Evolutionary conservation across 225 moss, liverwort and hornwort species (phyloP).

Genomic region (Neckera pumila): DNA sequence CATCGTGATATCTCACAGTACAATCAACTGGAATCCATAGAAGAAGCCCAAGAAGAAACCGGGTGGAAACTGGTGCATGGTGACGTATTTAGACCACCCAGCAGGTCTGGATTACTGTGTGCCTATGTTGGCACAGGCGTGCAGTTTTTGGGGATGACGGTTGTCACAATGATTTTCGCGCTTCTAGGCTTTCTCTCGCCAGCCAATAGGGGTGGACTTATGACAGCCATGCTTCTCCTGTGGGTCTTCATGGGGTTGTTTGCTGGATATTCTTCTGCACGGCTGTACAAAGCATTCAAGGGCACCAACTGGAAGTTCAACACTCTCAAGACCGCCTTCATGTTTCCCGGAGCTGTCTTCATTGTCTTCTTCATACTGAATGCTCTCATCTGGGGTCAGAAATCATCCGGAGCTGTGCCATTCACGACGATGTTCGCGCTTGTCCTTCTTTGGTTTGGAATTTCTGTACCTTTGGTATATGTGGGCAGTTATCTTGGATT

Average conservation of each 20-base stretch:
- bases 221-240: slow-evolving; percentile 84
- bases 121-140: slow-evolving; percentile 88
- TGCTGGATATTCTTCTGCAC: slow-evolving; percentile 71
- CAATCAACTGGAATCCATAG: slow-evolving; percentile 83
- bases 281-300: slow-evolving; percentile 76
- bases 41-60: slow-evolving; percentile 90
- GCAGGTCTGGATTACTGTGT: slow-evolving; percentile 55
- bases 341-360: slow-evolving; percentile 68
- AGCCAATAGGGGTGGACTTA: slow-evolving; percentile 79
- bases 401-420: slow-evolving; percentile 82
- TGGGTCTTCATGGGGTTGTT: slow-evolving; percentile 96
- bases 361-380: slow-evolving; percentile 64
- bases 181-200: slow-evolving; percentile 84
- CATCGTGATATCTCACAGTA: slow-evolving; percentile 91
- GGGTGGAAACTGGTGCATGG: slow-evolving; percentile 94
- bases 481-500: slow-evolving; percentile 81
- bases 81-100: slow-evolving; percentile 80
- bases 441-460: slow-evolving; percentile 83
- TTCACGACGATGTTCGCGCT: slow-evolving; percentile 80
- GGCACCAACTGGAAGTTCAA: slow-evolving; percentile 83
- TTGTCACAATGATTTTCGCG: slow-evolving; percentile 83
- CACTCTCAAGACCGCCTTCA: slow-evolving; percentile 68
- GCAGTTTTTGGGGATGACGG: slow-evolving; percentile 83
- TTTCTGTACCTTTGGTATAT: slow-evolving; percentile 73
- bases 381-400: slow-evolving; percentile 81